Evolutionary conservation across 306 rosid genomes (phyloP), one percentile per base, ranked within the genome.

Genomic region (Cicer pinnatifidum): DNA sequence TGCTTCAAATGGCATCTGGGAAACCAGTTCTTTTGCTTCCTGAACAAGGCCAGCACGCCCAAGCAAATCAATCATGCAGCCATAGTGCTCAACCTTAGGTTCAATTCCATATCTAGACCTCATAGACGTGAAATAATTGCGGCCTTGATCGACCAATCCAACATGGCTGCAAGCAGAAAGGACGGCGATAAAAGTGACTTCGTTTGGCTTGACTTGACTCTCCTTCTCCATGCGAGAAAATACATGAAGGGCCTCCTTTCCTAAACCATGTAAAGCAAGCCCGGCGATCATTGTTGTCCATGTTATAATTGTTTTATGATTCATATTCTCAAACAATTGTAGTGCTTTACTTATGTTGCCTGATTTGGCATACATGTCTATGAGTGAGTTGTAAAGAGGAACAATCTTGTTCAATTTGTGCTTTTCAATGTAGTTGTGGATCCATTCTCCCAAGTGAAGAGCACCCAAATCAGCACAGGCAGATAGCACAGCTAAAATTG

Each of bases 151-250:
- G 46, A 88, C 88, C 77, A 86, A 81, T 17, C 91, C 84, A 11
- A 58, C 90, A 82, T 90, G 96, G 66, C 90, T 82, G 69, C 96
- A 90, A 77, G 93, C 96, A 40, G 90, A 88, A 67, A 90, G 96
- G 69, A 90, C 23, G 38, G 93, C 88, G 6, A 85, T 66, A 78
- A 85, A 90, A 53, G 93, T 90, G 60, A 88, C 68, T 60, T 87
- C 81, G 19, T 87, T 87, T 3, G 96, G 93, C 79, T 72, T 77
- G 12, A 88, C 82, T 76, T 15, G 56, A 37, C 79, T 89, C 61
- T 69, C 90, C 53, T 69, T 67, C 72, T 87, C 91, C 93, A 90
- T 90, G 76, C 73, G 56, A 74, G 71, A 63, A 64, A 88, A 90
- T 53, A 82, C 44, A 39, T 11, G 53, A 67, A 84, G 67, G 73